Percentiles rank a stretch among this genome's conserved stretches.
phyloP scores from a whole-genome alignment of 176 grass and related monocot species.

The Zoysia japonica region DNA sequence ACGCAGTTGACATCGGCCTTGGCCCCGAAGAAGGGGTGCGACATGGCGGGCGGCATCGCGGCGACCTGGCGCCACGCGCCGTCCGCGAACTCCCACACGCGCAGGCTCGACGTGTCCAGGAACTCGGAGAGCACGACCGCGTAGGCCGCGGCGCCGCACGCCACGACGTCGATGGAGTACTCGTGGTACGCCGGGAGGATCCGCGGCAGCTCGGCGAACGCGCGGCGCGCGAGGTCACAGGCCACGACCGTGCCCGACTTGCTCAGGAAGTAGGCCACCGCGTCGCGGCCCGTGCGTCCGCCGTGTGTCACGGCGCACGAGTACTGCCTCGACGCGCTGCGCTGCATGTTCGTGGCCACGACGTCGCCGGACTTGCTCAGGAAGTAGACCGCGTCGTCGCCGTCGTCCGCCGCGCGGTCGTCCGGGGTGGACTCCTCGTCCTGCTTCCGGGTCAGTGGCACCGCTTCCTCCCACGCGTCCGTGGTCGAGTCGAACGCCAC shows the following conservation, averaged over 20 bases:
- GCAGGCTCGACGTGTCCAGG: constrained; percentile 68
- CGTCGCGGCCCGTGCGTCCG: constrained; percentile 10
- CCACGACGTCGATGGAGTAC: constrained; percentile 88
- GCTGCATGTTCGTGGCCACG: constrained; percentile 73
- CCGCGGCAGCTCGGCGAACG: constrained; percentile 63
- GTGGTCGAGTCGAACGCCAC: constrained; percentile 51
- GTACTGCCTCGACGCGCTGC: constrained; percentile 62
- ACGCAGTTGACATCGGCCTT: constrained; percentile 91
- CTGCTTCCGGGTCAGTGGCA: constrained; percentile 34
- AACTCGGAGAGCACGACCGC: constrained; percentile 82
- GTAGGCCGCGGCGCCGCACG: constrained; percentile 52
- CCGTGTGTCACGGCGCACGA: constrained; percentile 50
- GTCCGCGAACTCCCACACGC: constrained; percentile 65
- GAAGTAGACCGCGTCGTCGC: constrained; percentile 64
- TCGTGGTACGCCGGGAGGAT: constrained; percentile 61
- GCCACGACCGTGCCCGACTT: constrained; percentile 60
- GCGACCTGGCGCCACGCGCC: constrained; percentile 71
- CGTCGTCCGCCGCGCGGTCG: constrained; percentile 2
- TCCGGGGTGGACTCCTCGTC: constrained; percentile 5
- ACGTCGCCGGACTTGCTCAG: constrained; percentile 85
- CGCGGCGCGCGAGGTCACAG: constrained; percentile 54
- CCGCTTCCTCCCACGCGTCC: constrained; percentile 51
- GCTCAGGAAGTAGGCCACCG: constrained; percentile 71
- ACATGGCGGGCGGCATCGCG: constrained; percentile 78
- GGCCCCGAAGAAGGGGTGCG: constrained; percentile 59